Conservation (phyloP, 2,329 filamentous ascomycete genomes). For the Talaromyces piceae region DNA sequence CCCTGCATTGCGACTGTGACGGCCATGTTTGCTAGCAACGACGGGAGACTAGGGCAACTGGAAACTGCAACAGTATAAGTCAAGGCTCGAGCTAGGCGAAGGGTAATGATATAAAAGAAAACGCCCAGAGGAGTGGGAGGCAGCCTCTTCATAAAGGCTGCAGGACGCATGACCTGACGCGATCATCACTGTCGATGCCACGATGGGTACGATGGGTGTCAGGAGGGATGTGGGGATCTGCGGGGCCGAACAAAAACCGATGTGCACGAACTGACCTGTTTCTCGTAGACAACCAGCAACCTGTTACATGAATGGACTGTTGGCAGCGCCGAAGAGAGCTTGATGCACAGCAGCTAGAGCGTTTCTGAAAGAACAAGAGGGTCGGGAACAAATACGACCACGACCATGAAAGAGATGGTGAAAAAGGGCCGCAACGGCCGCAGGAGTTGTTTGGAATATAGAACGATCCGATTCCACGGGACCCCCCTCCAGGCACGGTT, state of each 20-base stretch:
- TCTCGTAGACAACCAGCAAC: background rate
- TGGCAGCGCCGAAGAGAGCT: background rate
- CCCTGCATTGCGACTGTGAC: slow-evolving; percentile 4
- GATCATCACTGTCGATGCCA: background rate
- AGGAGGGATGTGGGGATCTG: background rate
- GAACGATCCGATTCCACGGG: background rate
- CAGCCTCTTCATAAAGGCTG: background rate
- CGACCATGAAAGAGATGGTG: too few relatives aligned
- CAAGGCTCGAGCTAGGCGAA: background rate
- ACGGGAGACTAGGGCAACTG: background rate
- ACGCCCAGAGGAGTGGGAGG: background rate
- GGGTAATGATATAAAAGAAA: background rate
- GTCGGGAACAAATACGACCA: background rate
- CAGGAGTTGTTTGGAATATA: too few relatives aligned
- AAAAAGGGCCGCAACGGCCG: too few relatives aligned
- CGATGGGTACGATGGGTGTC: background rate
- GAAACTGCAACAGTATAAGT: background rate
- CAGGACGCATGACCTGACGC: background rate
- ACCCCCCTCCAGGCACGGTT: background rate
- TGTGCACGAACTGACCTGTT: background rate
- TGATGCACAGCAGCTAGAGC: background rate
- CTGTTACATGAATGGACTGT: background rate
- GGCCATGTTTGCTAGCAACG: slow-evolving; percentile 3
- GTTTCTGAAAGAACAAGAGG: background rate
- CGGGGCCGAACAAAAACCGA: background rate